Conservation (phyloP, 495 filamentous ascomycete species). For the Cladorrhinum samala region DNA sequence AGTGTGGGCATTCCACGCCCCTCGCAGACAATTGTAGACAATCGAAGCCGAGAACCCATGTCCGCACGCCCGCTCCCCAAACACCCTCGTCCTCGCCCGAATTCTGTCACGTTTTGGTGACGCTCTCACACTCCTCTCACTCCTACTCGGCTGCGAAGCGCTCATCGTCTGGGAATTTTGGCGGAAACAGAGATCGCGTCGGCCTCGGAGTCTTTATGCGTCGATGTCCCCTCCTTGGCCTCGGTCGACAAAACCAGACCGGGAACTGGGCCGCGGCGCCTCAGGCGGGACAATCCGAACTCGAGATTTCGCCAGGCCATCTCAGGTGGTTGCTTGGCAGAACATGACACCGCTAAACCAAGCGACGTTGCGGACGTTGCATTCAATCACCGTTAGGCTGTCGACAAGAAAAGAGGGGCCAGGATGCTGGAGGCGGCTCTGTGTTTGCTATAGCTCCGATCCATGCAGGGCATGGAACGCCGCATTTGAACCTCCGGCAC, state of each 20-base stretch:
- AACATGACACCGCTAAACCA: neutral
- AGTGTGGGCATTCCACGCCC: too few relatives aligned
- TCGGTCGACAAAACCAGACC: neutral
- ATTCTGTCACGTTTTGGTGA: neutral
- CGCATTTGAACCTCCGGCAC: too few relatives aligned
- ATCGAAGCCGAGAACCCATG: too few relatives aligned
- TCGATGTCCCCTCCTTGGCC: neutral
- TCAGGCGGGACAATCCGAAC: neutral
- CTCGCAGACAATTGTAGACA: too few relatives aligned
- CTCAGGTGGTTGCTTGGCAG: neutral
- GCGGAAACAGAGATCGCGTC: neutral
- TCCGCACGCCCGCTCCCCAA: neutral
- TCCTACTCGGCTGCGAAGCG: neutral
- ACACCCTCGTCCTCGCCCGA: conserved; percentile 5
- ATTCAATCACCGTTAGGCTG: conserved; percentile 4
- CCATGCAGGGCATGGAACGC: too few relatives aligned
- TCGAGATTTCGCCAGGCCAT: neutral
- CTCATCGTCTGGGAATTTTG: conserved; percentile 1
- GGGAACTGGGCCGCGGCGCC: neutral
- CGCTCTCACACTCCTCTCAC: neutral
- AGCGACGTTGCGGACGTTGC: neutral
- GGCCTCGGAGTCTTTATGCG: neutral
- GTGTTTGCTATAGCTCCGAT: too few relatives aligned
- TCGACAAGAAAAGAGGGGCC: conserved; percentile 1
- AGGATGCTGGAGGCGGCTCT: too few relatives aligned